These are phyloP conservation scores for Starmerella vaccinii DNA, from an alignment of 805 yeast genomes.

Conservation along the genomic window DNA sequence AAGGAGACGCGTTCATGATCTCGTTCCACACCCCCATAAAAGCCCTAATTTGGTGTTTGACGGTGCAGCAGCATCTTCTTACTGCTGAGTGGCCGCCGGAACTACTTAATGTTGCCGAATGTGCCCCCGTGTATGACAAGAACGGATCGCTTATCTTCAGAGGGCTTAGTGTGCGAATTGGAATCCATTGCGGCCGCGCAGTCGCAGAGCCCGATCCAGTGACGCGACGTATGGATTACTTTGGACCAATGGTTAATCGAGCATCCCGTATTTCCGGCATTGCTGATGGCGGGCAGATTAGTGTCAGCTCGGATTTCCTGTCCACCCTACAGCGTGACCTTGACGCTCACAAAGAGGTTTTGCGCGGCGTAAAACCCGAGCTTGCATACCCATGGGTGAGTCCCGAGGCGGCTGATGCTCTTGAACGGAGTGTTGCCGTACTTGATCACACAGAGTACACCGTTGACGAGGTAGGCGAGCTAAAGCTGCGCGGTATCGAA, in stretches of 20 bases:
- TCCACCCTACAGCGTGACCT: conserved; percentile 53
- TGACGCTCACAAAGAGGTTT: conserved; percentile 31
- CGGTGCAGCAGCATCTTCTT: conserved; percentile 74
- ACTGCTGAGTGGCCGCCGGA: conserved; percentile 94
- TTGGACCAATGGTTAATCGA: conserved; percentile 96
- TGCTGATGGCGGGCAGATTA: conserved; percentile 98
- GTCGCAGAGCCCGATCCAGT: conserved; percentile 92
- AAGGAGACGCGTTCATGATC: conserved; percentile 98
- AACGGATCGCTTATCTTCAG: conserved; percentile 54
- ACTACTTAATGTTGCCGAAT: conserved; percentile 72
- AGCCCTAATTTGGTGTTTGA: conserved; percentile 89
- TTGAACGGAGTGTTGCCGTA: conserved; percentile 25
- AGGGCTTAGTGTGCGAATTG: conserved; percentile 95
- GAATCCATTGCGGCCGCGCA: conserved; percentile 96
- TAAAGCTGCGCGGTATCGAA: conserved; percentile 86
- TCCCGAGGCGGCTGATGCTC: conserved; percentile 15
- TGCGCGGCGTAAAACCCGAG: conserved; percentile 10
- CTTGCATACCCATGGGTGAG: conserved; percentile 15
- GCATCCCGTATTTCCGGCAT: conserved; percentile 87
- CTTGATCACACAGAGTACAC: conserved; percentile 61
- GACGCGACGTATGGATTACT: conserved; percentile 95
- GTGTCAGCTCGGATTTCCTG: conserved; percentile 72
- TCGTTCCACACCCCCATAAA: conserved; percentile 87
- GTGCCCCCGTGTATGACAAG: conserved; percentile 64
- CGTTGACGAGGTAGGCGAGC: conserved; percentile 66